A percentile compares a stretch with the other conserved stretches of the same genome.
phyloP scores from a whole-genome alignment of 1,139 yeast genomes.

The Blastobotrys petasosporus region DNA sequence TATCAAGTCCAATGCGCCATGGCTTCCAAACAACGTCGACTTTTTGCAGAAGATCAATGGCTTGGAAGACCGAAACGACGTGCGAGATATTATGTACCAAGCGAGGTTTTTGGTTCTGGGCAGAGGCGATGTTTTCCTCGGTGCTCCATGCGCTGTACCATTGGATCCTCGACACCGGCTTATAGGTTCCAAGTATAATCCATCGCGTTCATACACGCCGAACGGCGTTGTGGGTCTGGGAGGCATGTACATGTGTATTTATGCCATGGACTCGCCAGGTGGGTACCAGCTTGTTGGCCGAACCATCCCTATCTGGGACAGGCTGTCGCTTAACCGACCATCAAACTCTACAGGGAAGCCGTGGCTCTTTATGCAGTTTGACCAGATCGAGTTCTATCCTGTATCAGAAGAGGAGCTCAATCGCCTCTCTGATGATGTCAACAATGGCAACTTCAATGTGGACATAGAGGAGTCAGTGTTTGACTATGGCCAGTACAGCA shows the following conservation, averaged over 20 bases:
- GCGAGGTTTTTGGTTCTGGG: conserved; percentile 92
- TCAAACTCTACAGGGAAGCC: conserved; percentile 53
- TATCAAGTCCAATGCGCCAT: conserved; percentile 86
- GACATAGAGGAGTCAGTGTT: conserved; percentile 72
- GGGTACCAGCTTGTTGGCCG: conserved; percentile 96
- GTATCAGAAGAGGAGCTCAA: conserved; percentile 82
- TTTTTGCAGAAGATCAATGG: conserved; percentile 87
- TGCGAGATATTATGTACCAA: conserved; percentile 74
- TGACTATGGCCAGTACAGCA: conserved; percentile 70
- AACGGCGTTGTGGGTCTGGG: conserved; percentile 97
- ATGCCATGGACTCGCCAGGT: conserved; percentile 98
- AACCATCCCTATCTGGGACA: conserved; percentile 97
- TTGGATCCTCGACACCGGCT: conserved; percentile 93
- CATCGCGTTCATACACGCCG: conserved; percentile 92
- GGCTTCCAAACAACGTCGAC: conserved; percentile 97
- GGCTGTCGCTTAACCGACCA: conserved; percentile 60
- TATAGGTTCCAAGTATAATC: conserved; percentile 90
- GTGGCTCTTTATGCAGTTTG: conserved; percentile 88
- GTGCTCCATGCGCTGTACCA: conserved; percentile 98
- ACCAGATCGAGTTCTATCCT: conserved; percentile 90
- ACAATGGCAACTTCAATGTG: conserved; percentile 74
- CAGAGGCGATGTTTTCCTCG: conserved; percentile 93
- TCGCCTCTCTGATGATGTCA: conserved; percentile 59
- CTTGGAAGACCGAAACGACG: conserved; percentile 59
- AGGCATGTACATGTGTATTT: conserved; percentile 97